Base-by-base conservation (phyloP, 495 filamentous ascomycete species). In the Astrocystis sublimbata region DNA sequence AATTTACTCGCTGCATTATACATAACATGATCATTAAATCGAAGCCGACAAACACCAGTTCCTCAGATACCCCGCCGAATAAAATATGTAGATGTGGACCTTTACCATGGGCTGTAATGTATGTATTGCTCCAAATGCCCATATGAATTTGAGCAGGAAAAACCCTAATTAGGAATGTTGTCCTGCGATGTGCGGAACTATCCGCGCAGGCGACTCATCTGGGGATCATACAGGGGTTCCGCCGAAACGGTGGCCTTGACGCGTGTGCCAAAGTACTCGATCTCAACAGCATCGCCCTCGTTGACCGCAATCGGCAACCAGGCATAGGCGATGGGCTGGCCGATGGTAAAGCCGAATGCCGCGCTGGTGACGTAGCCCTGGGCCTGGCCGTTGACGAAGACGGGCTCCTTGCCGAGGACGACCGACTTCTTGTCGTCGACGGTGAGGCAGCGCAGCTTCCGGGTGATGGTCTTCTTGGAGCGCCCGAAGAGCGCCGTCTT, bases 341-440 rank as follows among this genome's bases (percentile, higher is more conserved):
- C 43, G 40, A 82, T 62, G 0, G 76, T 79, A 59, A 75, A 82
- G 2, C 75, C 78, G 65, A 82, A 83, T 2, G 74, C 79, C 8
- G 78, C 74, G 17, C 67, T 82, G 3, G 78, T 82, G 36, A 83
- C 72, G 63, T 83, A 83, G 0, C 81, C 81, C 23, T 69, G 73
- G 1, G 75, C 46, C 49, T 73, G 66, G 23, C 68, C 72, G 4
- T 73, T 67, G 12, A 67, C 40, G 58, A 72, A 82, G 3, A 83
- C 78, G 1, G 81, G 81, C 62, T 83, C 81, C 60, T 82, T 83
- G 2, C 80, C 80, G 3, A 83, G 66, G 31, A 82, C 69, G 54
- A 82, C 64, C 1, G 79, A 82, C 7, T 63, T 63, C 3, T 78
- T 75, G 60, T 83, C 81, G 45, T 79, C 69, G 46, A 82, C 58